phyloP scores from a whole-genome alignment of 139 green algal genomes.

The Picochlorum costavermella region DNA sequence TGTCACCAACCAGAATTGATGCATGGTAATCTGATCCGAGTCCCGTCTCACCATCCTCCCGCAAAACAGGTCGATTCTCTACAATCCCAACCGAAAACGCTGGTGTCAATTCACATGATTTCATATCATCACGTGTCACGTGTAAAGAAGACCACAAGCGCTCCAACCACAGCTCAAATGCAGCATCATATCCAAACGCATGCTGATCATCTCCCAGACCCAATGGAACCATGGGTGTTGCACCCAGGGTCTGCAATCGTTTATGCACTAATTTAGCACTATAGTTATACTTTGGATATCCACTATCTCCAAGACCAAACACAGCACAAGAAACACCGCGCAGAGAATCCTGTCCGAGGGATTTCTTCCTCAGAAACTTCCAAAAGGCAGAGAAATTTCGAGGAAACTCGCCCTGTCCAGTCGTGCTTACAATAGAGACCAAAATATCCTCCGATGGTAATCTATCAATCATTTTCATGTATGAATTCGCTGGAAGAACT shows the following conservation, averaged over 20 bases:
- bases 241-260: conserved; percentile 75
- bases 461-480: conserved; percentile 23
- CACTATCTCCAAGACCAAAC: conserved; percentile 89
- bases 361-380: conserved; percentile 80
- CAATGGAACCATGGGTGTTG: conserved; percentile 15
- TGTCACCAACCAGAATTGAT: too few species aligned
- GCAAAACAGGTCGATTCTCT: too few species aligned
- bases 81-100: too few species aligned
- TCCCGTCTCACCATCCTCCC: too few species aligned
- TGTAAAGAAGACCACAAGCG: conserved; percentile 61
- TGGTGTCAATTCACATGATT: too few species aligned
- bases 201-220: conserved; percentile 87
- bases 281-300: conserved; percentile 89
- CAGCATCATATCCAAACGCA: conserved; percentile 73
- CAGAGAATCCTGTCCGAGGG: conserved; percentile 61
- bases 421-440: conserved; percentile 74
- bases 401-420: conserved; percentile 81
- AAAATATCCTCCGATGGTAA: conserved; percentile 52
- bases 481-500: conserved; percentile 67
- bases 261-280: conserved; percentile 82
- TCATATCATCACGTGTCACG: neutral
- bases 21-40: too few species aligned
- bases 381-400: conserved; percentile 85
- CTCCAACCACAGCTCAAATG: conserved; percentile 78
- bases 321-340: conserved; percentile 47